Percentiles rank a stretch among this genome's conserved stretches.
These are phyloP conservation scores for Musa schizocarpa DNA, from an alignment of 176 grass and related monocot genomes.

Conservation along the genomic window DNA sequence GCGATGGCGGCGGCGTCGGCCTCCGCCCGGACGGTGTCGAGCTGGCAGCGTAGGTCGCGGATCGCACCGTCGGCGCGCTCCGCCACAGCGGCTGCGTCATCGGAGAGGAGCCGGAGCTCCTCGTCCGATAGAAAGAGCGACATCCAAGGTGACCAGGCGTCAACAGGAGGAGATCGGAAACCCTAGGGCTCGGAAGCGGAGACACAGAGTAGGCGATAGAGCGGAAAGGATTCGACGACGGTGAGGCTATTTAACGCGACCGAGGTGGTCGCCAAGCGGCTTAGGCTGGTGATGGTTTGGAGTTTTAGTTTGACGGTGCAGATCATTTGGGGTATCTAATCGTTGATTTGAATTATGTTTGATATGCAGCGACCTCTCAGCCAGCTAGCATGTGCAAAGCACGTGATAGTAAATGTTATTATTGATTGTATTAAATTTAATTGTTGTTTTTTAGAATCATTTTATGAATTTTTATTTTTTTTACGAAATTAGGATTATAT, in stretches of 20 bases:
- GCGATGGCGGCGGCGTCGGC: constrained; percentile 64
- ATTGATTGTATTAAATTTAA: too few relatives aligned
- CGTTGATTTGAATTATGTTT: too few relatives aligned
- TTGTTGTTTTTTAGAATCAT: too few relatives aligned
- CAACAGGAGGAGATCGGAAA: neutral
- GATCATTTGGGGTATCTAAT: neutral
- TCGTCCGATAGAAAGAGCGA: constrained; percentile 89
- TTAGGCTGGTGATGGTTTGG: neutral
- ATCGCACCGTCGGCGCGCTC: constrained; percentile 75
- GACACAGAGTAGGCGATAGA: too few relatives aligned
- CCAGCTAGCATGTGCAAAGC: too few relatives aligned
- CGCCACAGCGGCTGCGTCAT: constrained; percentile 59
- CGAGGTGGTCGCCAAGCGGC: neutral
- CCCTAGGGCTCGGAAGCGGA: constrained; percentile 4
- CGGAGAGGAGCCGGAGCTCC: constrained; percentile 67
- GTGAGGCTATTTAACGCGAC: neutral
- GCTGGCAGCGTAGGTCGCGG: constrained; percentile 65
- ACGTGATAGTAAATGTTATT: too few relatives aligned
- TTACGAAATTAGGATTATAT: too few relatives aligned
- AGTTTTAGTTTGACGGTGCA: neutral
- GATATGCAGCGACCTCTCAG: too few relatives aligned
- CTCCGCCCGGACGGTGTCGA: constrained; percentile 81
- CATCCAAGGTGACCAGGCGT: constrained; percentile 30
- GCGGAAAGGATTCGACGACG: neutral
- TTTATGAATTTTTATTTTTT: too few relatives aligned